Conservation (phyloP, 768 basidiomycete genomes). For the Amanita jacksonii region DNA sequence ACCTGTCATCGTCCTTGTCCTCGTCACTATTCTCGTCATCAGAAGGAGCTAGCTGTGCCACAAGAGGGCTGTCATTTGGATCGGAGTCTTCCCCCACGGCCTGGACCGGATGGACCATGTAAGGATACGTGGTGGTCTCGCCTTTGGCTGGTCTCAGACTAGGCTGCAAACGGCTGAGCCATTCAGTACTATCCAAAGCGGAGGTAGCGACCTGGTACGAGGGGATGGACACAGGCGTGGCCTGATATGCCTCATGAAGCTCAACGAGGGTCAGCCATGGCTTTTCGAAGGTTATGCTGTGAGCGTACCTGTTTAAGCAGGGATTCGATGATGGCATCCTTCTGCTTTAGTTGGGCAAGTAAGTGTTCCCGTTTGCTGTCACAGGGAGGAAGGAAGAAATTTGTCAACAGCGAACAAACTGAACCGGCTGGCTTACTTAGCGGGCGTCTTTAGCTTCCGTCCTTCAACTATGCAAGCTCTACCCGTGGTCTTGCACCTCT, state of each 20-base stretch:
- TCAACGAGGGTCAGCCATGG: constrained; percentile 18
- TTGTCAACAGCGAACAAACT: neutral
- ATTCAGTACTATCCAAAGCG: constrained; percentile 61
- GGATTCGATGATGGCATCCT: constrained; percentile 79
- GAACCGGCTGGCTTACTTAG: constrained; percentile 80
- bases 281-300: neutral
- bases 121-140: constrained; percentile 32
- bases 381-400: constrained; percentile 13
- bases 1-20: constrained; percentile 34
- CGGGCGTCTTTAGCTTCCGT: constrained; percentile 65
- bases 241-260: constrained; percentile 74
- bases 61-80: constrained; percentile 14
- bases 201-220: constrained; percentile 74
- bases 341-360: constrained; percentile 78
- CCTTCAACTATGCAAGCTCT: constrained; percentile 81
- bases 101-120: constrained; percentile 27
- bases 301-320: constrained; percentile 68
- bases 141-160: constrained; percentile 44
- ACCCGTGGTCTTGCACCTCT: constrained; percentile 60
- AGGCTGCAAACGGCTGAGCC: constrained; percentile 63
- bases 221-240: constrained; percentile 70
- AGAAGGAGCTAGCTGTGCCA: neutral
- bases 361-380: constrained; percentile 80
- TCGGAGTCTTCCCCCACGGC: constrained; percentile 15
- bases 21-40: constrained; percentile 19